Evolutionary conservation across 2,329 filamentous ascomycete species (phyloP), one percentile per base, ranked within the genome.

Genomic region (Fusarium goolgardi): DNA sequence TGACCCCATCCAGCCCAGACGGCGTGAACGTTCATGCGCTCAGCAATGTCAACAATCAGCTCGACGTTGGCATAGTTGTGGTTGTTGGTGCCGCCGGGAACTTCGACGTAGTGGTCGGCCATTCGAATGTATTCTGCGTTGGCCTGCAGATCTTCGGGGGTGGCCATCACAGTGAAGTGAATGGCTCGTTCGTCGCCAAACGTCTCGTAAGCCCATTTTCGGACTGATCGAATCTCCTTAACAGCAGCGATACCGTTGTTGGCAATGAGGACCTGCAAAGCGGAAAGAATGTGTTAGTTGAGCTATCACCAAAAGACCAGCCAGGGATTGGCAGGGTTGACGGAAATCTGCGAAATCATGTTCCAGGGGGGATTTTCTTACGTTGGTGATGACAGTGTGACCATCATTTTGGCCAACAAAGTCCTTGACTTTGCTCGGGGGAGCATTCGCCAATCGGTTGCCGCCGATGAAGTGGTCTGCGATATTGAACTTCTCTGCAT

Each of bases 61-160:
- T 99, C 96, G 63, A 99, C 96, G 79, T 99, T 99, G 83, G 96
- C 96, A 82, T 99, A 99, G 83, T 99, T 99, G 90, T 99, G 97
- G 87, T 99, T 99, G 85, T 99, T 99, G 67, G 96, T 99, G 78
- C 96, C 96, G 77, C 96, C 96, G 34, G 96, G 96, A 65, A 99
- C 95, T 83, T 99, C 96, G 74, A 99, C 96, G 80, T 99, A 99
- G 86, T 97, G 93, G 82, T 99, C 96, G 34, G 96, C 96, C 96
- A 99, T 98, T 79, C 96, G 90, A 79, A 99, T 99, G 84, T 99
- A 99, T 82, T 99, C 96, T 73, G 96, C 96, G 80, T 99, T 99
- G 79, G 96, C 96, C 79, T 91, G 89, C 78, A 99, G 82, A 90
- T 99, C 96, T 83, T 99, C 96, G 50, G 96, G 96, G 39, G 96